phyloP scores from a whole-genome alignment of 192 early-diverging fungal species.

The Phycomyces nitens region DNA sequence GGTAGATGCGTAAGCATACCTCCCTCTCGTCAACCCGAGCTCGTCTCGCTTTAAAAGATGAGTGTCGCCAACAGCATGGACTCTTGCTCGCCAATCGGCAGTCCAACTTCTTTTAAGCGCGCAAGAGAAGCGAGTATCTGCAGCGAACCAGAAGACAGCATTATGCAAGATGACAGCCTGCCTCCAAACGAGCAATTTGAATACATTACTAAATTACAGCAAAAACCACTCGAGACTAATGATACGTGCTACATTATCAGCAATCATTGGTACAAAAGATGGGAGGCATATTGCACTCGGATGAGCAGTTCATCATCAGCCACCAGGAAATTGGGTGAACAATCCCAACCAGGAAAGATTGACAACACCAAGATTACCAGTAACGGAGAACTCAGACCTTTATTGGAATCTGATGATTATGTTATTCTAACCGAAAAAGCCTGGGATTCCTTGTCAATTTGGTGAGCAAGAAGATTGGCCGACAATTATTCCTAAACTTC shows the following conservation, averaged over 20 bases:
- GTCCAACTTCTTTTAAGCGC: background rate
- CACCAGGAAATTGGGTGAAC: constrained; percentile 11
- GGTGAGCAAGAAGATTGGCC: too few relatives aligned
- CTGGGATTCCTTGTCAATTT: constrained; percentile 42
- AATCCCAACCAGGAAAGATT: constrained; percentile 34
- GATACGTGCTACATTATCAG: constrained; percentile 49
- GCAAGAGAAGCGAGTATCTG: background rate
- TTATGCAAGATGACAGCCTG: background rate
- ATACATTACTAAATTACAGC: background rate
- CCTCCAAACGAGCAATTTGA: background rate
- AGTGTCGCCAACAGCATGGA: too few relatives aligned
- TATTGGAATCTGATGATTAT: constrained; percentile 32
- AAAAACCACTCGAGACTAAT: background rate
- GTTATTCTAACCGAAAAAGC: constrained; percentile 37
- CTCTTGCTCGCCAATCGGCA: background rate
- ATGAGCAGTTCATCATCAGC: constrained; percentile 16
- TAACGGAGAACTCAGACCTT: constrained; percentile 31
- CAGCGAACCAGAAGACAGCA: background rate
- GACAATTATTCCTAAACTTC: too few relatives aligned
- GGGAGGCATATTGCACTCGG: constrained; percentile 43
- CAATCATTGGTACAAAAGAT: constrained; percentile 42
- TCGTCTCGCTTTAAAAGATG: too few relatives aligned
- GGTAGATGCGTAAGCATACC: constrained; percentile 2
- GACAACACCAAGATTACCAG: constrained; percentile 37
- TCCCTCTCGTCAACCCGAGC: too few relatives aligned